Conservation (phyloP, 495 filamentous ascomycete genomes). For the Aspergillus hancockii region DNA sequence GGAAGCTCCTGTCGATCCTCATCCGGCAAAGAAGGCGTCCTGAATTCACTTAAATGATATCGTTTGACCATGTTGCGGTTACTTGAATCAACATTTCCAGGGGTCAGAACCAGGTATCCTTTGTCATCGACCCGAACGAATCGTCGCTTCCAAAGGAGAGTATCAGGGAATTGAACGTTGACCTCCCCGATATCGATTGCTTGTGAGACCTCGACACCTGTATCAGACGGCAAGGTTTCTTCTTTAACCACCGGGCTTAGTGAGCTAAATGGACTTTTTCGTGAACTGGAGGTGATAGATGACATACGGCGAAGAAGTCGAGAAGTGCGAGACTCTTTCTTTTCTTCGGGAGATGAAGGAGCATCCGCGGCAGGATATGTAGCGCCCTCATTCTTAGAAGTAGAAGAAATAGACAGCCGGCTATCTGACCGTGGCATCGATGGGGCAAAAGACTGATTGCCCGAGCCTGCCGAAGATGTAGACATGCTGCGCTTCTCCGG, state of each 20-base stretch:
- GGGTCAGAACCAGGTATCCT: constrained; percentile 73
- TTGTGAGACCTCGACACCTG: constrained; percentile 33
- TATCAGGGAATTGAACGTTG: constrained; percentile 92
- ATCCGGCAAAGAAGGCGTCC: constrained; percentile 74
- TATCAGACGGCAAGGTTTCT: constrained; percentile 34
- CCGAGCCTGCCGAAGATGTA: constrained; percentile 37
- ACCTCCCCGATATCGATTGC: constrained; percentile 78
- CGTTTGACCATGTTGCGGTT: constrained; percentile 63
- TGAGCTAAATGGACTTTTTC: constrained; percentile 58
- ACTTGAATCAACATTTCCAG: constrained; percentile 46
- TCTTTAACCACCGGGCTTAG: constrained; percentile 62
- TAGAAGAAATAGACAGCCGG: constrained; percentile 41
- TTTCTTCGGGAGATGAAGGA: constrained; percentile 53
- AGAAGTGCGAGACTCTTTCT: constrained; percentile 66
- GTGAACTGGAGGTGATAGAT: constrained; percentile 60
- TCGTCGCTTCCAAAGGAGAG: constrained; percentile 87
- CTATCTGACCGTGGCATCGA: constrained; percentile 37
- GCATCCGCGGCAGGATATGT: constrained; percentile 44
- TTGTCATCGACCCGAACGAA: constrained; percentile 75
- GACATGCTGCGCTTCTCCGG: constrained; percentile 36
- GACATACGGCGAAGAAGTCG: constrained; percentile 83
- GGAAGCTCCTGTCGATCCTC: constrained; percentile 87
- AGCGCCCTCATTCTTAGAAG: constrained; percentile 35
- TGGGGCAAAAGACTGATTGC: constrained; percentile 19
- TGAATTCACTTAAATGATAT: constrained; percentile 82